Conservation (phyloP, 352 stramenopile genomes). For the Phytophthora crassamura region DNA sequence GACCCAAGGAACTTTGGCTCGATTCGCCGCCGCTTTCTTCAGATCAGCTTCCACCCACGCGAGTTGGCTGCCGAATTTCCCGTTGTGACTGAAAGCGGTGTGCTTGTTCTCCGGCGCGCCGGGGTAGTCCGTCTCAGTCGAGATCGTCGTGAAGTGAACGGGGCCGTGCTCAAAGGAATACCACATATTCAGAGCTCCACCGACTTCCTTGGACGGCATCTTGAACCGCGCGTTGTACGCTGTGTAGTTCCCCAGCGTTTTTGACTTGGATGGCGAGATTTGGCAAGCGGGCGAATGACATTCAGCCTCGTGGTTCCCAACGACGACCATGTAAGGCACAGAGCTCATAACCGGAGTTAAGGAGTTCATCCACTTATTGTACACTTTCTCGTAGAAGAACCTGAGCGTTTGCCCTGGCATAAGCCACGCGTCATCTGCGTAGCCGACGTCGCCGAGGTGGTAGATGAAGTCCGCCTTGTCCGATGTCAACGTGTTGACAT, state of each 20-base stretch:
- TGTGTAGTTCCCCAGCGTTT: slow-evolving; percentile 74
- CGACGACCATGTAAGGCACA: slow-evolving; percentile 80
- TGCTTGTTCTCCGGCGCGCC: slow-evolving; percentile 48
- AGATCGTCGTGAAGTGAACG: slow-evolving; percentile 83
- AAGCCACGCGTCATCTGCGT: slow-evolving; percentile 31
- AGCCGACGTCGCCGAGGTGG: slow-evolving; percentile 70
- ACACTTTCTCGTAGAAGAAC: slow-evolving; percentile 86
- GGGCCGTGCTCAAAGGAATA: slow-evolving; percentile 86
- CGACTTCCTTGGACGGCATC: slow-evolving; percentile 73
- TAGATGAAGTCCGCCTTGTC: slow-evolving; percentile 54
- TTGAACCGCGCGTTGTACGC: slow-evolving; percentile 84
- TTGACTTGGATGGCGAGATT: slow-evolving; percentile 45
- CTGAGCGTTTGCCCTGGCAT: slow-evolving; percentile 36
- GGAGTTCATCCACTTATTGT: slow-evolving; percentile 79
- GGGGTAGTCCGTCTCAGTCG: slow-evolving; percentile 72
- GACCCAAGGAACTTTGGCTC: slow-evolving; percentile 51
- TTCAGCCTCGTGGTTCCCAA: slow-evolving; percentile 88
- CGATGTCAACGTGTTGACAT: slow-evolving; percentile 33
- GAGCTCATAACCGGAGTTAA: slow-evolving; percentile 48
- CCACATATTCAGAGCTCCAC: slow-evolving; percentile 78
- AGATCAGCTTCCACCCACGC: slow-evolving; percentile 58
- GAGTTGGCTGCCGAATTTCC: slow-evolving; percentile 56
- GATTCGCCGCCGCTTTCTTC: slow-evolving; percentile 50
- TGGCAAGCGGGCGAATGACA: slow-evolving; percentile 73
- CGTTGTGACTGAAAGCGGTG: slow-evolving; percentile 40